phyloP scores from a whole-genome alignment of 805 yeast species.

The Hanseniaspora vineae region DNA sequence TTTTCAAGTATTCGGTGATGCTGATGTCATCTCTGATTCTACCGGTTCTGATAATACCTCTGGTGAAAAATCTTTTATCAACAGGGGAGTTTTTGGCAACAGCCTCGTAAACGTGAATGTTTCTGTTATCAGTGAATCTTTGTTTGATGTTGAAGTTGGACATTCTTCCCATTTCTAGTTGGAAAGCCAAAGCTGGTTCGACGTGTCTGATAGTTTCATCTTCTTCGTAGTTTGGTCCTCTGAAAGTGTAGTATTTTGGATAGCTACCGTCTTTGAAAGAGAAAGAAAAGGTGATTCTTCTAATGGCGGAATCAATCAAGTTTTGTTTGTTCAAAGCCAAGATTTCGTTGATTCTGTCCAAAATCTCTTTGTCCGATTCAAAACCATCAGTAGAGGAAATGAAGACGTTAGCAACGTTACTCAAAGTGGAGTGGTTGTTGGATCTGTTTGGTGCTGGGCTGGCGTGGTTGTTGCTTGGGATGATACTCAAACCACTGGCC shows the following conservation, averaged over 20 bases:
- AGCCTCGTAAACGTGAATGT: slow-evolving; percentile 95
- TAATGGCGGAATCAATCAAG: slow-evolving; percentile 55
- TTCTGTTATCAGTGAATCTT: slow-evolving; percentile 90
- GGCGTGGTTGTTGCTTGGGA: slow-evolving; percentile 37
- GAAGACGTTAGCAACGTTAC: slow-evolving; percentile 75
- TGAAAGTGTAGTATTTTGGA: slow-evolving; percentile 93
- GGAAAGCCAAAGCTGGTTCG: slow-evolving; percentile 97
- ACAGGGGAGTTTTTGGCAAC: slow-evolving; percentile 85
- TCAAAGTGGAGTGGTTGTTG: slow-evolving; percentile 29
- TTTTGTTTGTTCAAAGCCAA: slow-evolving; percentile 60
- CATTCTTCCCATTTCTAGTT: slow-evolving; percentile 85
- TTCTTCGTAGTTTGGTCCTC: slow-evolving; percentile 74
- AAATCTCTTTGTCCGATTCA: slow-evolving; percentile 53
- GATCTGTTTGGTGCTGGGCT: slow-evolving; percentile 38
- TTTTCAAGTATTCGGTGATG: slow-evolving; percentile 84
- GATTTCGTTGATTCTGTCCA: slow-evolving; percentile 48
- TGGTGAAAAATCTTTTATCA: slow-evolving; percentile 90
- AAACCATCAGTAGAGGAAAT: slow-evolving; percentile 66
- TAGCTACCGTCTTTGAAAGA: slow-evolving; percentile 76
- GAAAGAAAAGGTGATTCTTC: slow-evolving; percentile 87
- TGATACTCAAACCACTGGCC: slow-evolving; percentile 56
- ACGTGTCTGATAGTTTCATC: slow-evolving; percentile 93
- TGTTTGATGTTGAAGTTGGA: slow-evolving; percentile 93
- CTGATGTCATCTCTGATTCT: slow-evolving; percentile 86
- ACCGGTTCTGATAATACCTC: slow-evolving; percentile 96